Percentiles rank a stretch among this genome's conserved stretches.
Conservation (phyloP, 2,329 filamentous ascomycete genomes). For the Hypoxylon sp. region DNA sequence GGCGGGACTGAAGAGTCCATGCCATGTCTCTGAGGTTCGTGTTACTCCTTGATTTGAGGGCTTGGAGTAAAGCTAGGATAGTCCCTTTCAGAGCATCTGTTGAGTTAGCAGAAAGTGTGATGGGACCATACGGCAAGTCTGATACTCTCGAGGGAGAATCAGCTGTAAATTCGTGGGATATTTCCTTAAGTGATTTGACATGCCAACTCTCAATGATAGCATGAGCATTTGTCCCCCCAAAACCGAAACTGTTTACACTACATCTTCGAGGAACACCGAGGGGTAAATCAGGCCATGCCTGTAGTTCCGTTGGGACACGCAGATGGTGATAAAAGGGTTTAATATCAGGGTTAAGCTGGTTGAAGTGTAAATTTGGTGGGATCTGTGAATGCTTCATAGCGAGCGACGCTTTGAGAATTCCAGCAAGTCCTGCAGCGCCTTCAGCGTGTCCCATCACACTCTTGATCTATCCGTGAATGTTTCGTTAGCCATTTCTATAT, state of each 20-base stretch:
- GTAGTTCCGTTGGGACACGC: constrained; percentile 5
- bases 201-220: constrained; percentile 12
- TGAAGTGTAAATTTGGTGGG: constrained; percentile 26
- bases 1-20: too few relatives aligned
- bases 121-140: too few relatives aligned
- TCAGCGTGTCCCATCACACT: constrained; percentile 34
- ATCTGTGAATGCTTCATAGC: constrained; percentile 17
- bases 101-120: too few relatives aligned
- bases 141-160: too few relatives aligned
- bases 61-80: too few relatives aligned
- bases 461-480: too few relatives aligned
- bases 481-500: too few relatives aligned
- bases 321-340: constrained; percentile 20
- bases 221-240: constrained; percentile 15
- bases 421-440: constrained; percentile 27
- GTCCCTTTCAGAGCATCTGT: too few relatives aligned
- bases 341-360: constrained; percentile 19
- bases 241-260: constrained; percentile 41
- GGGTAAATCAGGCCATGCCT: constrained; percentile 13
- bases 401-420: constrained; percentile 28
- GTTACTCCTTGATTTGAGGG: too few relatives aligned
- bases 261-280: constrained; percentile 4
- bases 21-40: too few relatives aligned
- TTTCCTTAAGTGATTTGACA: neutral
- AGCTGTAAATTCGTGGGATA: too few relatives aligned